Evolutionary conservation across 116 monocot genomes (phyloP).

Genomic region (Phalaenopsis hybrid): DNA sequence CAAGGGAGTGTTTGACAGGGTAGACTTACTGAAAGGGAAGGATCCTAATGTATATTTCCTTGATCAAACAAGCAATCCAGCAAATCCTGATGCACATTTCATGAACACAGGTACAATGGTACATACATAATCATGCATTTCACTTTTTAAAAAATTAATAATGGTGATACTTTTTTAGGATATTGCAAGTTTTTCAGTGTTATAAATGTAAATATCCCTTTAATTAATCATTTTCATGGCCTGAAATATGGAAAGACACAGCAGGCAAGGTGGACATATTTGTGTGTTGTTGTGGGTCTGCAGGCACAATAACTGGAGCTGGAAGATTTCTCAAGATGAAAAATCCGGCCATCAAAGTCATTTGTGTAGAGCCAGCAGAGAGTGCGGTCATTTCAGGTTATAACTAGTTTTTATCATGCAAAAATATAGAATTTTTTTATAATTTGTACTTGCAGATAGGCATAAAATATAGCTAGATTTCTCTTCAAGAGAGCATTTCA

Average conservation of each 20-base stretch:
- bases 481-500: neutral
- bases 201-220: neutral
- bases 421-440: neutral
- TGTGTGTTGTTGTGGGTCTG: conserved; percentile 66
- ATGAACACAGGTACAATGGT: conserved; percentile 42
- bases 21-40: conserved; percentile 38
- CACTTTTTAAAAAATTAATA: neutral
- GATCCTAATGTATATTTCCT: conserved; percentile 56
- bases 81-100: conserved; percentile 88
- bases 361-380: conserved; percentile 85
- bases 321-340: conserved; percentile 81
- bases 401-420: neutral
- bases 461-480: neutral
- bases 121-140: neutral
- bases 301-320: conserved; percentile 73
- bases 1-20: conserved; percentile 36
- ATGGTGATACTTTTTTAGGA: too few species aligned
- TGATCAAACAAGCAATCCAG: conserved; percentile 68
- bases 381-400: conserved; percentile 86
- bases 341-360: conserved; percentile 58
- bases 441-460: neutral
- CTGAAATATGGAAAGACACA: conserved; percentile 96
- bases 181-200: neutral
- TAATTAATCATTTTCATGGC: conserved; percentile 32
- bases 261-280: conserved; percentile 85